Conservation (phyloP, 352 stramenopile species). For the Phytophthora sp. region DNA sequence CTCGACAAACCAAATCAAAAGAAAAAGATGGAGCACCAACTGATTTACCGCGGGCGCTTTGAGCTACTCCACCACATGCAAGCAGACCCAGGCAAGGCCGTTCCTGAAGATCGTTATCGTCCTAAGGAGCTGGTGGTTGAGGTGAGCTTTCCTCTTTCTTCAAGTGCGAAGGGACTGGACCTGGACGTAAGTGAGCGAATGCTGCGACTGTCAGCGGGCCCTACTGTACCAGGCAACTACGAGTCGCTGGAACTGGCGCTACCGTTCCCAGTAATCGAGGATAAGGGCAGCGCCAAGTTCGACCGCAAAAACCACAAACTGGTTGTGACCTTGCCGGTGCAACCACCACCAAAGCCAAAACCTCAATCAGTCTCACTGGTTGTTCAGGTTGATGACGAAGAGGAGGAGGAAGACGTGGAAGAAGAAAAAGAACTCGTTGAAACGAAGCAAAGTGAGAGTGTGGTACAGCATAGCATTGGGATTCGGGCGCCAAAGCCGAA, state of each 20-base stretch:
- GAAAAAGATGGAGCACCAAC: constrained; percentile 61
- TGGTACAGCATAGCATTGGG: background rate
- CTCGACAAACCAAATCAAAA: constrained; percentile 4
- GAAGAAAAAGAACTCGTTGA: background rate
- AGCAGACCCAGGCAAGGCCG: constrained; percentile 40
- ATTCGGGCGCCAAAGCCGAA: constrained; percentile 6
- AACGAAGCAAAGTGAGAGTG: background rate
- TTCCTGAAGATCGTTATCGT: constrained; percentile 39
- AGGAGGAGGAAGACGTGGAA: constrained; percentile 30
- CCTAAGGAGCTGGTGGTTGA: constrained; percentile 74
- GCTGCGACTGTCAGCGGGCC: constrained; percentile 41
- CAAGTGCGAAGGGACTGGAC: constrained; percentile 62
- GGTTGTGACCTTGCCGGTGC: constrained; percentile 81
- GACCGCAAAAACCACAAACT: constrained; percentile 81
- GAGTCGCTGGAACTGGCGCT: constrained; percentile 60
- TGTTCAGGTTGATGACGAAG: constrained; percentile 48
- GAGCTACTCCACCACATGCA: constrained; percentile 82
- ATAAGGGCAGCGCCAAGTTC: constrained; percentile 81
- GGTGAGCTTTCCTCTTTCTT: constrained; percentile 61
- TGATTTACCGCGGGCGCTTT: constrained; percentile 74
- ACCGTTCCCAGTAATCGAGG: constrained; percentile 80
- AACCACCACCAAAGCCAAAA: constrained; percentile 47
- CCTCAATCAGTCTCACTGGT: constrained; percentile 32
- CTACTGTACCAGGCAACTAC: constrained; percentile 38
- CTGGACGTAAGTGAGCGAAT: constrained; percentile 69